phyloP scores from a whole-genome alignment of 108 stramenopile genomes.

The Craspedostauros australis region DNA sequence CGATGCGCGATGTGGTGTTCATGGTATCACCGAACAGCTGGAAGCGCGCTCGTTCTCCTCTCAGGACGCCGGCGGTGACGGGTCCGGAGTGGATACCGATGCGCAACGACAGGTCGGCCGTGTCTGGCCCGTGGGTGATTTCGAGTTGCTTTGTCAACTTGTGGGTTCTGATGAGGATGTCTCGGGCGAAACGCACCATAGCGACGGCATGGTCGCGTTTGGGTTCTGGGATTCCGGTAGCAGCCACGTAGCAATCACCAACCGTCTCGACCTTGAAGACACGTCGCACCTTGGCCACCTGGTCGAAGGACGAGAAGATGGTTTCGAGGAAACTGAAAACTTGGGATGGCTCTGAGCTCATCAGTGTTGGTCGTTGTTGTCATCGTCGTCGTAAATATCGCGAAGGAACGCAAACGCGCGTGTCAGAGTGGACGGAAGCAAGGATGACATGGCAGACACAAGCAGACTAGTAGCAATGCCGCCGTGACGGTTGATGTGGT shows the following conservation, averaged over 20 bases:
- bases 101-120: slow-evolving; percentile 8
- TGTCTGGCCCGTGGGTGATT: slow-evolving; percentile 14
- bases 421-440: no score
- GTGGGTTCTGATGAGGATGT: slow-evolving; percentile 11
- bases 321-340: slow-evolving; percentile 48
- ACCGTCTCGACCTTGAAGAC: slow-evolving; percentile 56
- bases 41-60: slow-evolving; percentile 11
- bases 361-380: no score
- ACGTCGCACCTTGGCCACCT: slow-evolving; percentile 20
- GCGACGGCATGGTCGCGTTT: slow-evolving; percentile 18
- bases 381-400: no score
- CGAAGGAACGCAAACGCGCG: no score
- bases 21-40: slow-evolving; percentile 28
- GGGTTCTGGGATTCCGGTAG: slow-evolving; percentile 16
- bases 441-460: no score
- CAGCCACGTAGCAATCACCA: slow-evolving; percentile 25
- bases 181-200: slow-evolving; percentile 21
- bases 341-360: slow-evolving; percentile 34
- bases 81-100: slow-evolving; percentile 8
- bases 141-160: slow-evolving; percentile 9
- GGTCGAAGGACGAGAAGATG: slow-evolving; percentile 43
- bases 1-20: slow-evolving; percentile 16
- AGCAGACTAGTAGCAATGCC: no score
- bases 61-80: slow-evolving; percentile 15
- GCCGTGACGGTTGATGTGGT: no score